Evolutionary conservation across 176 grass and related monocot species (phyloP), one percentile per base, ranked within the genome.

Genomic region (Ensete ventricosum): DNA sequence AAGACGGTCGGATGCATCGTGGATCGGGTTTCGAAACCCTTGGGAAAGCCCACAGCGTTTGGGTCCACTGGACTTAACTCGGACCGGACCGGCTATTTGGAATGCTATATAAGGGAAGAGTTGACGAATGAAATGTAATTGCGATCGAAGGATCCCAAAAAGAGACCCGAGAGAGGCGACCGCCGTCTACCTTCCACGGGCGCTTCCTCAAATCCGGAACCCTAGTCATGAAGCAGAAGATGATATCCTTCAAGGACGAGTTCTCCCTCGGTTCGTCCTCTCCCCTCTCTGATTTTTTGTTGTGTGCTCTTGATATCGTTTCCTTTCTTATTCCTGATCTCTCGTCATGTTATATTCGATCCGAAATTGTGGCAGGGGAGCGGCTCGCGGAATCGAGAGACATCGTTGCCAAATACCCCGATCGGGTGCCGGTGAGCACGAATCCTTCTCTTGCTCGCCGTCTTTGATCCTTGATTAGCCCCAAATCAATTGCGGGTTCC

Each of bases 401-500:
- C 79, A 90, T 90, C 67, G 80, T 90, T 22, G 81, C 91, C 77
- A 86, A 76, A 53, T 90, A 90, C 53, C 91, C 88, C 0, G 83
- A 52, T 55, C 86, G 85, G 34, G 43, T 94, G 8, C 87, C 90
- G 5, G 85, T 94, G 85, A 53, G 81, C 77, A 48, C 1, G 17
- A 3, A 49, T 21, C 59, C 53, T 27, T 65, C n/a, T 29, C 2
- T 48, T n/a, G 12, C 19, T 14, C 11, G 26, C 63, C 17, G 25
- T 16, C 57, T 59, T 73, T 58, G 67, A 29, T 59, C 23, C 3
- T 62, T 14, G 53, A 49, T 26, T 81, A 74, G 24, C 53, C 22
- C 16, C 25, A 72, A 64, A 49, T 55, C 57, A 12, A 50, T 60
- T 60, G 3, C 34, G 34, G 34, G 34, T 43, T 43, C 4, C 34